phyloP scores from a whole-genome alignment of 78 protist species.

The Dictyostelium capitatum region DNA sequence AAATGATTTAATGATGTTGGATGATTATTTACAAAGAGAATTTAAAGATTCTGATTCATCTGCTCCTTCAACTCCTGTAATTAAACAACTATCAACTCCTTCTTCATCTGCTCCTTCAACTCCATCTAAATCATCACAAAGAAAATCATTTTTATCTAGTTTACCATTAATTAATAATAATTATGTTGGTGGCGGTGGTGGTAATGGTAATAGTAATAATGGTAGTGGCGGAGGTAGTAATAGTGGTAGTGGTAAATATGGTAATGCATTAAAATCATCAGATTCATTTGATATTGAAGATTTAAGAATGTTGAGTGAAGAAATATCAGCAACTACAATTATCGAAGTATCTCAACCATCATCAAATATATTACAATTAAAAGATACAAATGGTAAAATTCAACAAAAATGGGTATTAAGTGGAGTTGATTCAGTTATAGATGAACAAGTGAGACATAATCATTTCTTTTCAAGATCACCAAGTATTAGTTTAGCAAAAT shows the following conservation, averaged over 20 bases:
- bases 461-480: conserved; percentile 76
- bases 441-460: conserved; percentile 57
- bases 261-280: neutral
- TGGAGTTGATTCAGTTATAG: conserved; percentile 16
- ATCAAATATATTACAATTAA: neutral
- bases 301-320: neutral
- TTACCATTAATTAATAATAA: neutral
- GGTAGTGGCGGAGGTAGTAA: no score
- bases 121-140: neutral
- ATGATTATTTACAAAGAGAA: conserved; percentile 39
- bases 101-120: neutral
- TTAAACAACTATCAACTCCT: neutral
- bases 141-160: conserved; percentile 13
- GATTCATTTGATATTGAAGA: conserved; percentile 5
- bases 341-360: neutral
- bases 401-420: conserved; percentile 41
- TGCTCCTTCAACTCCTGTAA: neutral
- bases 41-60: neutral
- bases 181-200: neutral
- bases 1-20: conserved; percentile 48
- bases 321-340: neutral
- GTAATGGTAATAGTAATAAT: no score
- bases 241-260: neutral
- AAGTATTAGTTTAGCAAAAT: conserved; percentile 63
- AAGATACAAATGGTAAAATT: neutral